Evolutionary conservation across 1,284 basidiomycete genomes (phyloP), one percentile per base, ranked within the genome.

Genomic region (Baeospora myosura): DNA sequence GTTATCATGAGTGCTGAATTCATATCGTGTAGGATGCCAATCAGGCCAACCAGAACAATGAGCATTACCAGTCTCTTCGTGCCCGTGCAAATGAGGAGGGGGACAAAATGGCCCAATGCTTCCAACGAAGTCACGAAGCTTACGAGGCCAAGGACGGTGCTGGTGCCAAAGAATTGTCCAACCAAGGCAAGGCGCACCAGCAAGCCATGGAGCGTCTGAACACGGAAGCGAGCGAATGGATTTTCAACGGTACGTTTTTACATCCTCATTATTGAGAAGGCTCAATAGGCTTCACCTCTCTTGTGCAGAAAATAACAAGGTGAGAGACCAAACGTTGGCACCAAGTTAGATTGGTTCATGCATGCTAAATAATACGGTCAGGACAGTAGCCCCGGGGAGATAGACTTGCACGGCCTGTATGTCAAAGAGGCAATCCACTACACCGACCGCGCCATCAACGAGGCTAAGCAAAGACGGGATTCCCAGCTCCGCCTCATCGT

Each of bases 331-430:
- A n/a, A 20, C 12, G 17, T 11, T 36, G 16, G 23, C 16, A 33
- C 40, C 20, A 40, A 38, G 24, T 31, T 34, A 21, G 36, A 11
- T 26, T 36, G 5, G 47, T 24, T 22, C 16, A 34, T 40, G 11
- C 17, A 16, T 41, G 10, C n/a, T 17, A n/a, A n/a, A n/a, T n/a
- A n/a, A n/a, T n/a, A n/a, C n/a, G n/a, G 2, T 11, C 51, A 85
- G 81, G 76, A 85, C 44, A 81, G 81, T 43, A 62, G 75, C 39
- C 71, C 71, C 1, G 86, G 81, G 1, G 87, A 91, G 55, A 69
- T 96, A 35, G 88, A 98, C 61, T 68, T 98, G 30, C 91, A 95
- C 57, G 92, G 91, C 1, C 66, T 98, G 5, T 96, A 90, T 60
- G 92, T 95, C 38, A 90, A 92, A 54, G 95, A 98, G 62, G 88